phyloP scores from a whole-genome alignment of 148 eudicot genomes.

The Camellia japonica region DNA sequence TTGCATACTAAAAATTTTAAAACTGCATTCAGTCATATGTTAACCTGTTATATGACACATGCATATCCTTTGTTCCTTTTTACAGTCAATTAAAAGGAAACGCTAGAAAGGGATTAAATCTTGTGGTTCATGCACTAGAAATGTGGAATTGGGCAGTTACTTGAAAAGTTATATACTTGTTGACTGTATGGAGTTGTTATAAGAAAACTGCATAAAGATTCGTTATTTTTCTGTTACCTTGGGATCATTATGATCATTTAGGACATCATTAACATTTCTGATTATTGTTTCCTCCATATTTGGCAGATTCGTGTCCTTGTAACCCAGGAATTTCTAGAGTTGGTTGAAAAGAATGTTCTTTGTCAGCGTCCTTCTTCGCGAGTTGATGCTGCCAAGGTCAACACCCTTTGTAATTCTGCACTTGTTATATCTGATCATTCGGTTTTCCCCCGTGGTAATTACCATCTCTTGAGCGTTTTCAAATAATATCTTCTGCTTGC shows the following conservation, averaged over 20 bases:
- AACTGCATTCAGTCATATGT: neutral
- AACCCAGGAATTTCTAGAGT: conserved; percentile 68
- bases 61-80: neutral
- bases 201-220: neutral
- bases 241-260: neutral
- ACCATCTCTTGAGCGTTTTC: conserved; percentile 6
- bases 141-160: neutral
- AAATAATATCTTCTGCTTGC: conserved; percentile 6
- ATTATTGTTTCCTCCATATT: conserved; percentile 13
- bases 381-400: conserved; percentile 73
- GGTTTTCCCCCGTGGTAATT: conserved; percentile 68
- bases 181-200: neutral
- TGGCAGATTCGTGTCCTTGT: conserved; percentile 59
- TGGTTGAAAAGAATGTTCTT: conserved; percentile 65
- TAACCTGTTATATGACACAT: neutral
- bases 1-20: neutral
- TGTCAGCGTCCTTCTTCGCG: conserved; percentile 81
- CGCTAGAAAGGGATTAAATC: neutral
- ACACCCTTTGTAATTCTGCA: conserved; percentile 58
- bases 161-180: neutral
- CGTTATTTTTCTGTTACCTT: neutral
- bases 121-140: neutral
- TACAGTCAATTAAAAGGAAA: neutral
- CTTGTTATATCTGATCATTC: conserved; percentile 92
- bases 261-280: neutral